Evolutionary conservation across 331 rosid species (phyloP).

Genomic region (Pyracantha coccinea): DNA sequence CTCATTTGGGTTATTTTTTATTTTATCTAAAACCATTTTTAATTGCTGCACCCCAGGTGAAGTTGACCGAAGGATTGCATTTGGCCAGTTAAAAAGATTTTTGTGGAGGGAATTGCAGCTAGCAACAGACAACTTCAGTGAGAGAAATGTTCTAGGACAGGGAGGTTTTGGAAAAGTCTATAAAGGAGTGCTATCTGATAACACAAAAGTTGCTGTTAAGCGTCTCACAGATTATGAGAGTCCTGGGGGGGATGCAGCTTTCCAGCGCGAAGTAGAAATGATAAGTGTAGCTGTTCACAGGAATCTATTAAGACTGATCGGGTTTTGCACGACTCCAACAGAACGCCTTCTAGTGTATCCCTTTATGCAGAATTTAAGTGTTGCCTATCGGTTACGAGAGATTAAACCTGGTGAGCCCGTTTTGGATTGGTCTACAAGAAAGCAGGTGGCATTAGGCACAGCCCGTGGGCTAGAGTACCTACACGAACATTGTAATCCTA

Average conservation of each 20-base stretch:
- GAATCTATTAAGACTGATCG: slow-evolving; percentile 76
- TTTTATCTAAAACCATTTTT: not conserved
- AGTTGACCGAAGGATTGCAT: slow-evolving; percentile 83
- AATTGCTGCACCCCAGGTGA: slow-evolving; percentile 51
- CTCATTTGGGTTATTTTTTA: not conserved
- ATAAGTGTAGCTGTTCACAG: slow-evolving; percentile 90
- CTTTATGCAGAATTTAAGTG: slow-evolving; percentile 91
- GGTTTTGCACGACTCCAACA: slow-evolving; percentile 86
- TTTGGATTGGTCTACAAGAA: slow-evolving; percentile 78
- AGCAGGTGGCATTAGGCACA: slow-evolving; percentile 78
- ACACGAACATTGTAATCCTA: slow-evolving; percentile 94
- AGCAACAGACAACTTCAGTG: slow-evolving; percentile 81
- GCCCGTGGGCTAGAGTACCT: slow-evolving; percentile 94
- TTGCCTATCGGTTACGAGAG: slow-evolving; percentile 81
- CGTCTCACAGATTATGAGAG: slow-evolving; percentile 86
- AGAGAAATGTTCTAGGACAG: slow-evolving; percentile 86
- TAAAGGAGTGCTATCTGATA: slow-evolving; percentile 78
- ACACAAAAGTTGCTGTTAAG: slow-evolving; percentile 83
- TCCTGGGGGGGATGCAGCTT: slow-evolving; percentile 91
- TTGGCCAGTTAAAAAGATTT: slow-evolving; percentile 86
- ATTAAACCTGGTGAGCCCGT: slow-evolving; percentile 69
- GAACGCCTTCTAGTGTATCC: slow-evolving; percentile 93
- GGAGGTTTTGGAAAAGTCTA: slow-evolving; percentile 98
- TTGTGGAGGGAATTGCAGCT: slow-evolving; percentile 87
- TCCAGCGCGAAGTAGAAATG: slow-evolving; percentile 98